Base-by-base conservation (phyloP, 2,329 filamentous ascomycete genomes). In the Pseudocercospora eumusae region DNA sequence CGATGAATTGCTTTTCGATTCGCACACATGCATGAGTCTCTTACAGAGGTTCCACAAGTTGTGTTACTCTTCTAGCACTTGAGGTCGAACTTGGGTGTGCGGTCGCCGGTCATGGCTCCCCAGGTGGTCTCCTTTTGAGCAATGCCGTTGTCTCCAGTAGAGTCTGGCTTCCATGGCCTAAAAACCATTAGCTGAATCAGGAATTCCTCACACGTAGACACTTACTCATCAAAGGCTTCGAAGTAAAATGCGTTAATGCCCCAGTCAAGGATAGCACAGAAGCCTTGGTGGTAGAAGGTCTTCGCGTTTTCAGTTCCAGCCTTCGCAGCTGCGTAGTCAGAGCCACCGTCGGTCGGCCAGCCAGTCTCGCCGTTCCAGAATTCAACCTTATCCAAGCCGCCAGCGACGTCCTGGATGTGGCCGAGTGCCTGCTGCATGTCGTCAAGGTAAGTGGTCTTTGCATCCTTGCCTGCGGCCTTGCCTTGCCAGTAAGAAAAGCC, bases 401-500 rank as follows among this genome's bases (percentile, higher is more conserved):
- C 84, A 33, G 83, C 82, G 58, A 87, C 66, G 62, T 80, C 73
- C 76, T 89, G 85, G 65, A 91, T 85, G 71, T 85, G 86, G 15
- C 76, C 77, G 66, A 87, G 82, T 23, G 87, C 87, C 75, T 87
- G 84, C 69, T 81, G 80, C 74, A 89, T 85, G 70, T 89, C 88
- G 69, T 89, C 83, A 68, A 89, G 84, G 78, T 88, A 89, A 57
- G 83, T 86, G 62, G 81, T 75, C 44, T 84, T 84, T 33, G 84
- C 84, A 83, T 83, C 50, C 78, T 77, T 72, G 83, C 82, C 67
- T 21, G 67, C 67, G 13, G 64, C 57, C 36, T 59, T 60, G 45
- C 83, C 86, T 75, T 91, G 88, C 88, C 88, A 90, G 81, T 89
- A 91, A 31, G 85, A 83, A 73, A 91, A 91, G 25, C 86, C 88